Base-by-base conservation (phyloP, 371 early-diverging fungal genomes). In the Dentiscutata heterogama region DNA sequence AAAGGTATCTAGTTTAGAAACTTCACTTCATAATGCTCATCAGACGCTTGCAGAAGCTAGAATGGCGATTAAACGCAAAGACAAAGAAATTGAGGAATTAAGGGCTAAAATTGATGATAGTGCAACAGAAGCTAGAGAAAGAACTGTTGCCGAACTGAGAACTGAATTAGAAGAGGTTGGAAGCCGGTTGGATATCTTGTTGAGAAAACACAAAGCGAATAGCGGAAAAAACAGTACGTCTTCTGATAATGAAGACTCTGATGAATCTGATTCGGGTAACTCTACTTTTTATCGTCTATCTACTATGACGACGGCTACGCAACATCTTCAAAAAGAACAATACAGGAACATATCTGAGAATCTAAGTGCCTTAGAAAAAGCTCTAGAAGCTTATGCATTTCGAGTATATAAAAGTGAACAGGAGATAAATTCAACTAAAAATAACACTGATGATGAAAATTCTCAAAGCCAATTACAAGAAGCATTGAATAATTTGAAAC, bases 81-180 rank as follows among this genome's bases (percentile, higher is more conserved):
- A 80, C 18, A 80, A 80, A 71, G 80, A 80, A 16, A 70, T 80
- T 54, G 80, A 80, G 39, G 80, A 80, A 58, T 35, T 80, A 25
- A 80, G 39, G 53, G 16, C 22, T 1, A 80, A 80, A 70, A 18
- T 71, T 42, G 72, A 80, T 80, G 80, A 80, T 42, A 39, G 22
- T 13, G 18, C 25, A 1, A 39, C 71, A 0, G 80, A 71, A 71
- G 46, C 0, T 16, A 42, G 72, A 18, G 72, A 80, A 71, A 39
- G 80, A 54, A 80, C 60, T 0, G 68, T 79, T 51, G 80, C 70
- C 35, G 80, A 79, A 68, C 31, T 79, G 18, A 68, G 80, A 8
- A 79, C 68, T 67, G 80, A 79, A 29, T 50, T 79, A n/a, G 80
- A 79, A 79, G 80, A 79, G 39, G 67, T 79, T 50, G 65, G 68